A percentile compares a stretch with the other conserved stretches of the same genome.
phyloP scores from a whole-genome alignment of 352 stramenopile genomes.

The Globisporangium cylindrosporum region DNA sequence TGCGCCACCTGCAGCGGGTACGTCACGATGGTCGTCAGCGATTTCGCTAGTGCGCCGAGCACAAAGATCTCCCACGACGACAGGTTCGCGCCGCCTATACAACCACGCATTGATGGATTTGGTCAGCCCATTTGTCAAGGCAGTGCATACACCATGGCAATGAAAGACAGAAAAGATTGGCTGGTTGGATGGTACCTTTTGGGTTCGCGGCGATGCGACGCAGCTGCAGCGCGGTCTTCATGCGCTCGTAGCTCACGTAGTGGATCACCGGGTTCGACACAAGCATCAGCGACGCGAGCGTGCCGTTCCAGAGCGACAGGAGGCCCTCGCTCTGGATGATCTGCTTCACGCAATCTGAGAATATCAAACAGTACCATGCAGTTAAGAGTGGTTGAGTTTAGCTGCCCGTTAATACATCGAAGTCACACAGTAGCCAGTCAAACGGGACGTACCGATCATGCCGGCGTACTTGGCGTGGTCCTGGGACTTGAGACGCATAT shows the following conservation, averaged over 20 bases:
- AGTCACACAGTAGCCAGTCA: background rate
- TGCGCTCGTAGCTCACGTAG: slow-evolving; percentile 93
- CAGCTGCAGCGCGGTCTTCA: slow-evolving; percentile 76
- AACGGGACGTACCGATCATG: slow-evolving; percentile 23
- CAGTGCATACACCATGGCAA: no score
- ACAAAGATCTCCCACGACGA: slow-evolving; percentile 88
- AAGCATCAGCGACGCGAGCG: slow-evolving; percentile 87
- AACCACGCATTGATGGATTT: background rate
- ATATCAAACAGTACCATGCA: background rate
- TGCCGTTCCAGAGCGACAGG: slow-evolving; percentile 90
- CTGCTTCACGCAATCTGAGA: slow-evolving; percentile 47
- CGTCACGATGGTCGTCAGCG: slow-evolving; percentile 90
- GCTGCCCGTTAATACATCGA: background rate
- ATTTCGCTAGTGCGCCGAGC: slow-evolving; percentile 90
- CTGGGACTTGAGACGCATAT: slow-evolving; percentile 91
- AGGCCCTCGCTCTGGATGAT: slow-evolving; percentile 74
- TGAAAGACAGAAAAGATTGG: no score
- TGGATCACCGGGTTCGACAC: slow-evolving; percentile 96
- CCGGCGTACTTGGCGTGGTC: slow-evolving; percentile 60
- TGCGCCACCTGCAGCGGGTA: slow-evolving; percentile 95
- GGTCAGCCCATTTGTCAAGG: no score
- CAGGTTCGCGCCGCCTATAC: slow-evolving; percentile 28
- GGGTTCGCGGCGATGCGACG: slow-evolving; percentile 22
- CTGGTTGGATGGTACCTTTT: slow-evolving; percentile 4
- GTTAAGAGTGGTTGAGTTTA: slow-evolving; percentile 22